A percentile compares a stretch with the other conserved stretches of the same genome.
phyloP scores from a whole-genome alignment of 495 filamentous ascomycete species.

The Rusavskia elegans region DNA sequence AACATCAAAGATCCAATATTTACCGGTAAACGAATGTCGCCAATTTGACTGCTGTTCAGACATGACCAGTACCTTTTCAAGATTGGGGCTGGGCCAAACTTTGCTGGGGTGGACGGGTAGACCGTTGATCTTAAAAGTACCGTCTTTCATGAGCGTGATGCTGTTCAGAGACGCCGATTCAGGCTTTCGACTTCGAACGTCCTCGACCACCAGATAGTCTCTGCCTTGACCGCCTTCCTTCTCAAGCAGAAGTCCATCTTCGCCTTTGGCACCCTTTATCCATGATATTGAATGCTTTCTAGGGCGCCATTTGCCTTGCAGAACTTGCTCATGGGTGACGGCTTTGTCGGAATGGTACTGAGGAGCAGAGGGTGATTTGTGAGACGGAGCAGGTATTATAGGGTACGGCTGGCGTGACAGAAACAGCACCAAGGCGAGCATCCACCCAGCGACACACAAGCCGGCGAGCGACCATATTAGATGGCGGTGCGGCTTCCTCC shows the following conservation, averaged over 20 bases:
- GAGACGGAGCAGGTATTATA: constrained; percentile 39
- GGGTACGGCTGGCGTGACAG: constrained; percentile 49
- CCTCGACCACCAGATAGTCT: constrained; percentile 73
- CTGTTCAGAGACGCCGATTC: constrained; percentile 27
- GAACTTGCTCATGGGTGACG: constrained; percentile 67
- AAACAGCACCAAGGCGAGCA: constrained; percentile 61
- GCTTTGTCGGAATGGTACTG: constrained; percentile 55
- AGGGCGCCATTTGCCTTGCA: constrained; percentile 55
- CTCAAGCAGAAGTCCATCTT: constrained; percentile 76
- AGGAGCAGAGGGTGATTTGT: constrained; percentile 52
- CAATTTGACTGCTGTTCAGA: constrained; percentile 60
- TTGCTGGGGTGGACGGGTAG: constrained; percentile 32
- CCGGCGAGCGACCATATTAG: constrained; percentile 51
- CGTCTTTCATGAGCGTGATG: constrained; percentile 58
- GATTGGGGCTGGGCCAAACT: constrained; percentile 64
- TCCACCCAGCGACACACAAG: constrained; percentile 62
- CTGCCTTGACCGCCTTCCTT: constrained; percentile 34
- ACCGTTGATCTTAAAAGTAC: constrained; percentile 40
- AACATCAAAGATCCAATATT: constrained; percentile 92
- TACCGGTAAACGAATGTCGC: constrained; percentile 71
- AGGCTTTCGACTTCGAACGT: constrained; percentile 47
- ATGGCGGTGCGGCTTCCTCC: constrained; percentile 40
- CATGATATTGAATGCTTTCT: constrained; percentile 61
- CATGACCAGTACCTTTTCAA: constrained; percentile 68
- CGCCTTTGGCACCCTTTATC: constrained; percentile 71